Percentiles rank a stretch among this genome's conserved stretches.
Evolutionary conservation across 306 rosid species (phyloP).

Genomic region (Castanea mollissima): DNA sequence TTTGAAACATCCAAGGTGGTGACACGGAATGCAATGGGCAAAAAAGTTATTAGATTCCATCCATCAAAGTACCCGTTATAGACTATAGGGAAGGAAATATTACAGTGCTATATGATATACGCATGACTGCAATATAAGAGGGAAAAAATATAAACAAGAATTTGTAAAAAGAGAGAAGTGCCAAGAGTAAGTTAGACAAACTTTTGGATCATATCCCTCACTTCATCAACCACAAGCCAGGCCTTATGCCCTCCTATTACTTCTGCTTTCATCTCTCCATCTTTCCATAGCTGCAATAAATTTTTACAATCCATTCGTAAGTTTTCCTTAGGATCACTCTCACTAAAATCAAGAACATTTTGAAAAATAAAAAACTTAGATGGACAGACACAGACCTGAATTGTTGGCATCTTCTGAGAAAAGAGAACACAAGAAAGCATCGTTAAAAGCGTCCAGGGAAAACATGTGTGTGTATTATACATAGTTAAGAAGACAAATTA

Average conservation of each 20-base stretch:
- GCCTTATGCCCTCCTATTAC: slow-evolving; percentile 88
- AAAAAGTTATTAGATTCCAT: not conserved
- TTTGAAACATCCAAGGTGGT: not conserved
- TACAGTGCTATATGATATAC: not conserved
- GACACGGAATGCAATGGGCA: not conserved
- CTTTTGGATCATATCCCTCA: slow-evolving; percentile 67
- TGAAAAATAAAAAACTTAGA: not conserved
- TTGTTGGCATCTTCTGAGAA: slow-evolving; percentile 93
- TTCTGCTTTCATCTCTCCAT: slow-evolving; percentile 88
- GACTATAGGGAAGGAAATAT: not conserved
- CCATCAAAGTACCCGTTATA: not conserved
- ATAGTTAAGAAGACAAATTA: not conserved
- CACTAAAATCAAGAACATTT: not conserved
- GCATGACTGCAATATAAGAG: slow-evolving; percentile 3
- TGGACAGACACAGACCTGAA: slow-evolving; percentile 75
- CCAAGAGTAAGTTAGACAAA: slow-evolving; percentile 27
- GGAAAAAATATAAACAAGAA: not conserved
- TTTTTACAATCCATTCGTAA: not conserved
- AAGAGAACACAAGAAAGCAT: not conserved
- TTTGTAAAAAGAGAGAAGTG: not conserved
- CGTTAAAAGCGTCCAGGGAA: not conserved
- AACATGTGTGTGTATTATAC: not conserved
- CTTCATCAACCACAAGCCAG: slow-evolving; percentile 88
- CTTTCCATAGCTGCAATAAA: slow-evolving; percentile 76
- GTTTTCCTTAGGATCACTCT: not conserved